A percentile compares a stretch with the other conserved stretches of the same genome.
phyloP scores from a whole-genome alignment of 306 rosid genomes.

The Cucumis melo region DNA sequence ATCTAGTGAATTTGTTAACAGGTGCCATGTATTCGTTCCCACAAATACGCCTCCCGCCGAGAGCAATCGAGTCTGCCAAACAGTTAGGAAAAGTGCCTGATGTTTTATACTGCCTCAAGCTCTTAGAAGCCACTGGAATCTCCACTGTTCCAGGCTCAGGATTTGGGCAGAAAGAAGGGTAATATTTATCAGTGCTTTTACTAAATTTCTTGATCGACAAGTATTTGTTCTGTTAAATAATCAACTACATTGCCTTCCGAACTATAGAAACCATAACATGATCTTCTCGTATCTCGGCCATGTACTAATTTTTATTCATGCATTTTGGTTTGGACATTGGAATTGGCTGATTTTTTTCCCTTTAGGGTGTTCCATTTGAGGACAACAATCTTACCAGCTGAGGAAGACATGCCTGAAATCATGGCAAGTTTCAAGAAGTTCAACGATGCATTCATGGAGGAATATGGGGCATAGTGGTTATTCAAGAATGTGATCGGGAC shows the following conservation, averaged over 20 bases:
- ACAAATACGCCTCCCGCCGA: conserved; percentile 78
- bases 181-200: not conserved
- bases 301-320: not conserved
- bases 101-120: conserved; percentile 90
- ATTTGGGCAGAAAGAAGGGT: conserved; percentile 99
- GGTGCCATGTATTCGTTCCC: conserved; percentile 99
- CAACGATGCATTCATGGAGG: conserved; percentile 95
- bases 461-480: conserved; percentile 73
- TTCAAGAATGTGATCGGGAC: conserved; percentile 45
- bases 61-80: conserved; percentile 71
- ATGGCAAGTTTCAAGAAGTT: conserved; percentile 88
- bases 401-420: conserved; percentile 91
- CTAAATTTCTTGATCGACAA: not conserved
- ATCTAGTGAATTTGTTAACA: conserved; percentile 19
- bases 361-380: conserved; percentile 91
- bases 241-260: not conserved
- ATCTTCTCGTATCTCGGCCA: not conserved
- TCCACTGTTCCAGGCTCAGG: conserved; percentile 99
- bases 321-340: not conserved
- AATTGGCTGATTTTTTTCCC: not conserved
- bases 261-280: not conserved
- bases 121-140: conserved; percentile 95
- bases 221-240: not conserved
- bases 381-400: conserved; percentile 95
- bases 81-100: conserved; percentile 85